Conservation (phyloP, 495 filamentous ascomycete genomes). For the Penicillium antarcticum region DNA sequence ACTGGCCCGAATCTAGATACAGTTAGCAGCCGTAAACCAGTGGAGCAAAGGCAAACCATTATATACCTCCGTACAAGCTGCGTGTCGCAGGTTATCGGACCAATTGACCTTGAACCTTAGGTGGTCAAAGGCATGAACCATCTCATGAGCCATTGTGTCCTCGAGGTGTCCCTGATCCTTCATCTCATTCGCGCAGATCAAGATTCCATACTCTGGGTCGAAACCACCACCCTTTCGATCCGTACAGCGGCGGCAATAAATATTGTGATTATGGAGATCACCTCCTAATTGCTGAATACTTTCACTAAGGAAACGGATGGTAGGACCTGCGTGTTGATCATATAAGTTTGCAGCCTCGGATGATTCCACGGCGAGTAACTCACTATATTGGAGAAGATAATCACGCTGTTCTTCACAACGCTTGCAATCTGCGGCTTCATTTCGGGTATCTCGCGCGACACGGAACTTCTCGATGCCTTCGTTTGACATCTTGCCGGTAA, state of each 20-base stretch:
- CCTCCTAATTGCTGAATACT: slow-evolving; percentile 76
- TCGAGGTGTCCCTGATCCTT: slow-evolving; percentile 72
- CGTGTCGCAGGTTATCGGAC: slow-evolving; percentile 74
- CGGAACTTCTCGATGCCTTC: slow-evolving; percentile 70
- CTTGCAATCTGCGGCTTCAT: slow-evolving; percentile 69
- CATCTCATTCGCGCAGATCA: slow-evolving; percentile 87
- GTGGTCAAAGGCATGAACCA: slow-evolving; percentile 97
- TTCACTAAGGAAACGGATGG: slow-evolving; percentile 77
- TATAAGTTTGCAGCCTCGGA: slow-evolving; percentile 4
- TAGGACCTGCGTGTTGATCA: slow-evolving; percentile 51
- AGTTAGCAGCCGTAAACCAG: not conserved
- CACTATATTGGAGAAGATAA: slow-evolving; percentile 74
- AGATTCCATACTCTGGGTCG: slow-evolving; percentile 75
- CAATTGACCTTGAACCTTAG: slow-evolving; percentile 86
- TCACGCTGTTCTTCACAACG: slow-evolving; percentile 75
- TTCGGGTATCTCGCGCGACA: slow-evolving; percentile 59
- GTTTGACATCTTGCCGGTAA: slow-evolving; percentile 65
- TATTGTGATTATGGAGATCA: slow-evolving; percentile 66
- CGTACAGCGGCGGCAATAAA: slow-evolving; percentile 77
- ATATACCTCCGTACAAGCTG: slow-evolving; percentile 89
- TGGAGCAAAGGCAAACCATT: not conserved
- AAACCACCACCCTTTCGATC: slow-evolving; percentile 72
- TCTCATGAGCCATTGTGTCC: slow-evolving; percentile 94
- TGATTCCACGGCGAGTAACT: slow-evolving; percentile 5
- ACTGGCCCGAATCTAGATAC: slow-evolving; percentile 75